Percentiles rank a stretch among this genome's conserved stretches.
Conservation (phyloP, 2,329 filamentous ascomycete species). For the Pseudogymnoascus sp. region DNA sequence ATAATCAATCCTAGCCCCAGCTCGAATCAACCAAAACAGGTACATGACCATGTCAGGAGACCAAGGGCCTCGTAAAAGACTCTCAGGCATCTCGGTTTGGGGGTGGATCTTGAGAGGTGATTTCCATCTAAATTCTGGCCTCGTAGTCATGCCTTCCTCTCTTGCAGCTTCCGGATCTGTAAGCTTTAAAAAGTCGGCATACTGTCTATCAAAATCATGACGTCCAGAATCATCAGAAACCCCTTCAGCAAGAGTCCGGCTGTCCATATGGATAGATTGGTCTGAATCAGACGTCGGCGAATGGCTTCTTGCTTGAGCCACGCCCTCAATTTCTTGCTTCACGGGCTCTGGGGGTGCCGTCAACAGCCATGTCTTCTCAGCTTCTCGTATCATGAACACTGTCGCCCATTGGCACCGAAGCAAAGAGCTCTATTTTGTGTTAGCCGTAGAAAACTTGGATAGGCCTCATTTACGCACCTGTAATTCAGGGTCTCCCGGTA, state of each 20-base stretch:
- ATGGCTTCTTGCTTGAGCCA: not conserved
- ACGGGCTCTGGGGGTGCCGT: not conserved
- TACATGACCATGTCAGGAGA: slow-evolving; percentile 19
- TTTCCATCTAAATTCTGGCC: not conserved
- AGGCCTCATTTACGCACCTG: not conserved
- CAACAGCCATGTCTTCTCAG: slow-evolving; percentile 8
- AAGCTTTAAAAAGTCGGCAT: slow-evolving; percentile 9
- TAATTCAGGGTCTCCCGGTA: not conserved
- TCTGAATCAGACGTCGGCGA: not conserved
- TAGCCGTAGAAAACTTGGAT: not conserved
- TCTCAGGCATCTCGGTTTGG: slow-evolving; percentile 20
- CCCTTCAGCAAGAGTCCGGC: no score
- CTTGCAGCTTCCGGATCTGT: not conserved
- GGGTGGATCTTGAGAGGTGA: not conserved
- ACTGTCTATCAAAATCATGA: slow-evolving; percentile 16
- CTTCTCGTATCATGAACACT: slow-evolving; percentile 4
- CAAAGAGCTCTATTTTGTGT: not conserved
- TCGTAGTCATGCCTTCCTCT: not conserved
- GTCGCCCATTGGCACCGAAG: slow-evolving; percentile 10
- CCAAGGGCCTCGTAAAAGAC: slow-evolving; percentile 27
- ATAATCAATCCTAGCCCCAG: slow-evolving; percentile 23
- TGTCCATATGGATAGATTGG: not conserved
- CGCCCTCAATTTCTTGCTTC: not conserved
- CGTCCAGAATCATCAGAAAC: not conserved
- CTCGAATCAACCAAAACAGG: slow-evolving; percentile 25